These are phyloP conservation scores for Podospora pseudopauciseta DNA, from an alignment of 495 filamentous ascomycete species.

Conservation along the genomic window DNA sequence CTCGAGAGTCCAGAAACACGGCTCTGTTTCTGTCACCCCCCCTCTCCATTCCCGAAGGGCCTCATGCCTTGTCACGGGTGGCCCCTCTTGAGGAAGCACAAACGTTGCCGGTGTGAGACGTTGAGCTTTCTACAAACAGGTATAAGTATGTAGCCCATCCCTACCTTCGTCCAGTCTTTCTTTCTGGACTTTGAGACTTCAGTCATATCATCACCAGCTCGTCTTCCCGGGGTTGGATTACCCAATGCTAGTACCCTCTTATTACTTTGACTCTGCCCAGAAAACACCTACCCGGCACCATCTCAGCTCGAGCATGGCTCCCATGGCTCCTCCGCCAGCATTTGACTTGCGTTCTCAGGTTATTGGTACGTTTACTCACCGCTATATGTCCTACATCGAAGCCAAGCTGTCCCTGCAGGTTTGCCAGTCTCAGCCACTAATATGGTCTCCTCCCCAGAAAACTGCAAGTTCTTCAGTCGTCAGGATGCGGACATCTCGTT, in stretches of 20 bases:
- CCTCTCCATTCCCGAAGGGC: not conserved
- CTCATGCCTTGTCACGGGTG: not conserved
- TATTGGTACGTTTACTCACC: constrained; percentile 19
- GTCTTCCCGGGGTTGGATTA: not conserved
- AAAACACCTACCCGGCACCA: not conserved
- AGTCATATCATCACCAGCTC: constrained; percentile 6
- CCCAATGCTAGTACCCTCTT: constrained; percentile 23
- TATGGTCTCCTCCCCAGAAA: constrained; percentile 27
- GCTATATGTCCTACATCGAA: not conserved
- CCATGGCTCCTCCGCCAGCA: constrained; percentile 10
- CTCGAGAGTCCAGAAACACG: not conserved
- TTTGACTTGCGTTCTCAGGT: constrained; percentile 22
- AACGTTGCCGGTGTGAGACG: not conserved
- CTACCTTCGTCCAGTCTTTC: not conserved
- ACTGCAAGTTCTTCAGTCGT: constrained; percentile 37
- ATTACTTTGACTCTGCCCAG: not conserved
- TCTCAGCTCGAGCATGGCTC: constrained; percentile 17
- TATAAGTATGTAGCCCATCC: constrained; percentile 12
- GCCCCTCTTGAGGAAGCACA: not conserved
- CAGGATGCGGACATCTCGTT: constrained; percentile 30
- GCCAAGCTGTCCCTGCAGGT: not conserved
- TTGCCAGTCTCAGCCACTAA: not conserved
- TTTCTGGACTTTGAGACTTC: not conserved
- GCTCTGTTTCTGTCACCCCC: not conserved
- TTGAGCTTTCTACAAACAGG: not conserved